phyloP scores from a whole-genome alignment of 2,329 filamentous ascomycete genomes.

The Nectriaceae sp. region DNA sequence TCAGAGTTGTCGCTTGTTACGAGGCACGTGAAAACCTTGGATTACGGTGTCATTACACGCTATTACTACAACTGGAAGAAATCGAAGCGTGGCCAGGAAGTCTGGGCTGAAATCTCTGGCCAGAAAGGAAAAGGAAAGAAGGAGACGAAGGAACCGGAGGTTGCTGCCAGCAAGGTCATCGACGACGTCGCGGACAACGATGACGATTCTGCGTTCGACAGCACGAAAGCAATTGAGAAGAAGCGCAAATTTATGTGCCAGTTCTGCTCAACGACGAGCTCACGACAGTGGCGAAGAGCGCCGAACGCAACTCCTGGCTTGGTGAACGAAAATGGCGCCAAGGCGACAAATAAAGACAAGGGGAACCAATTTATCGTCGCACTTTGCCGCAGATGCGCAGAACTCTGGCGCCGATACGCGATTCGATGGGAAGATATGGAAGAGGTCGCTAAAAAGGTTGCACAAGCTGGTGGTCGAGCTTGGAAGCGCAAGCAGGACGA shows the following conservation, averaged over 20 bases:
- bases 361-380: slow-evolving; percentile 73
- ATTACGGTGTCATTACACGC: slow-evolving; percentile 78
- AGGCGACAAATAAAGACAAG: slow-evolving; percentile 72
- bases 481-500: slow-evolving; percentile 92
- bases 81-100: slow-evolving; percentile 76
- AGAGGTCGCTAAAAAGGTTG: slow-evolving; percentile 85
- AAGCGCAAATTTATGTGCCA: slow-evolving; percentile 92
- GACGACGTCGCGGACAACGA: slow-evolving; percentile 91
- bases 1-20: slow-evolving; percentile 85
- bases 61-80: slow-evolving; percentile 99
- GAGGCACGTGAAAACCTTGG: slow-evolving; percentile 81
- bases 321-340: slow-evolving; percentile 62
- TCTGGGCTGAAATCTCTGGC: slow-evolving; percentile 88
- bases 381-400: slow-evolving; percentile 85
- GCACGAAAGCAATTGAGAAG: slow-evolving; percentile 75
- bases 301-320: slow-evolving; percentile 75
- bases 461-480: slow-evolving; percentile 74
- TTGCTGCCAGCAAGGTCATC: slow-evolving; percentile 72
- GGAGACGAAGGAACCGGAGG: slow-evolving; percentile 74
- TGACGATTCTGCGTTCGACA: slow-evolving; percentile 95
- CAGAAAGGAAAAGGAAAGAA: slow-evolving; percentile 91
- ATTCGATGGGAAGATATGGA: slow-evolving; percentile 95
- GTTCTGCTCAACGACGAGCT: slow-evolving; percentile 80
- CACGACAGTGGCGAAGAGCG: slow-evolving; percentile 88
- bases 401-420: slow-evolving; percentile 93